A percentile compares a stretch with the other conserved stretches of the same genome.
Conservation (phyloP, 306 rosid species). For the Acacia confusa region DNA sequence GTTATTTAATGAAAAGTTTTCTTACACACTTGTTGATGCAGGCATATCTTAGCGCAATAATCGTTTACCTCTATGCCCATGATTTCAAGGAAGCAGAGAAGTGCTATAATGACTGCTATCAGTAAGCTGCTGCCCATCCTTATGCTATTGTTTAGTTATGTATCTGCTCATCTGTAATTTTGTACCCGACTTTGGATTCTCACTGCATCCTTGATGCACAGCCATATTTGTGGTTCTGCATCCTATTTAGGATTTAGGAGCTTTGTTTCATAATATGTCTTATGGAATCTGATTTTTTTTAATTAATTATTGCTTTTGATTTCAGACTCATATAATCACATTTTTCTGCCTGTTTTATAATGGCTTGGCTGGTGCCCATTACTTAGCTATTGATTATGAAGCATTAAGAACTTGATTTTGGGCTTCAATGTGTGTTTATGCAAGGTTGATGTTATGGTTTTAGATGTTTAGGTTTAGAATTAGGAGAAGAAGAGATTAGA, state of each 20-base stretch:
- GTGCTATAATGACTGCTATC: constrained; percentile 91
- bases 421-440: neutral
- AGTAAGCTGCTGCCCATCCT: constrained; percentile 56
- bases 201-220: neutral
- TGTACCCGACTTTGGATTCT: constrained; percentile 1
- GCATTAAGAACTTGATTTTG: neutral
- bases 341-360: neutral
- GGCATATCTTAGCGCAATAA: constrained; percentile 92
- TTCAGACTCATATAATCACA: neutral
- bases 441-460: too few species aligned
- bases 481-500: too few species aligned
- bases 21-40: constrained; percentile 41
- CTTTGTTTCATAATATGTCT: neutral
- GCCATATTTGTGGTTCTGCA: neutral
- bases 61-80: constrained; percentile 78
- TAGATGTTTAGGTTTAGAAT: too few species aligned
- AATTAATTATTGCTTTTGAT: neutral
- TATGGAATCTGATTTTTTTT: neutral
- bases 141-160: neutral
- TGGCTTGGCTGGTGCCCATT: neutral
- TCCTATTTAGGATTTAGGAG: neutral
- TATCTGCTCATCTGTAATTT: constrained; percentile 14
- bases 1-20: constrained; percentile 1
- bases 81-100: constrained; percentile 92
- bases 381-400: neutral